These are phyloP conservation scores for Zoysia matrella DNA, from an alignment of 202 grass and related monocot genomes.

Conservation along the genomic window DNA sequence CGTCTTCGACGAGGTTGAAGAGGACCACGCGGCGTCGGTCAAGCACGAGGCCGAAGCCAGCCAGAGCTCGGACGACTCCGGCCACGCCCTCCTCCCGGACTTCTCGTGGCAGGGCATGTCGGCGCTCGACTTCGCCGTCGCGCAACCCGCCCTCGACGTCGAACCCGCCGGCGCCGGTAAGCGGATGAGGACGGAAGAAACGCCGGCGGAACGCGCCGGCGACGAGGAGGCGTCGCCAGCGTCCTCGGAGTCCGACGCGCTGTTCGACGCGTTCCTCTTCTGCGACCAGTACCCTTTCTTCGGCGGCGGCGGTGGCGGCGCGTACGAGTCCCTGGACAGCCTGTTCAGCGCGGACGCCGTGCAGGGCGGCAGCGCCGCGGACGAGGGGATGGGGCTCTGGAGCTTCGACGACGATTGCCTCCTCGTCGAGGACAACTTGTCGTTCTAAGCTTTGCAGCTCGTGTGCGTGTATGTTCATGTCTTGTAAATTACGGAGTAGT, in stretches of 20 bases:
- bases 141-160: neutral
- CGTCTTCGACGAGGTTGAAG: slow-evolving; percentile 16
- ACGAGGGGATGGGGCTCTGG: slow-evolving; percentile 16
- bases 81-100: slow-evolving; percentile 39
- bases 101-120: slow-evolving; percentile 63
- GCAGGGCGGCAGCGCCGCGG: slow-evolving; percentile 27
- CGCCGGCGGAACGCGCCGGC: neutral
- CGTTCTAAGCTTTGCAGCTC: neutral
- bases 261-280: slow-evolving; percentile 52
- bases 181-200: slow-evolving; percentile 35
- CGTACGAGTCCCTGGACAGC: slow-evolving; percentile 55
- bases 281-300: slow-evolving; percentile 44
- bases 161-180: slow-evolving; percentile 2
- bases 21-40: neutral
- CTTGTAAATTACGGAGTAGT: slow-evolving; percentile 39
- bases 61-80: slow-evolving; percentile 8
- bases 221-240: slow-evolving; percentile 10
- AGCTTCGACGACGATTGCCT: neutral
- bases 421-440: slow-evolving; percentile 54
- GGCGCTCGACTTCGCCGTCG: slow-evolving; percentile 4
- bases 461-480: neutral
- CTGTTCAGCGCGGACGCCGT: slow-evolving; percentile 64
- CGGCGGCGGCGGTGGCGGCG: slow-evolving; percentile 33
- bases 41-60: slow-evolving; percentile 24
- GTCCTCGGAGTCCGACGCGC: slow-evolving; percentile 30